Evolutionary conservation across 192 early-diverging fungal species (phyloP), one percentile per base, ranked within the genome.

Genomic region (Backusella australiensis): DNA sequence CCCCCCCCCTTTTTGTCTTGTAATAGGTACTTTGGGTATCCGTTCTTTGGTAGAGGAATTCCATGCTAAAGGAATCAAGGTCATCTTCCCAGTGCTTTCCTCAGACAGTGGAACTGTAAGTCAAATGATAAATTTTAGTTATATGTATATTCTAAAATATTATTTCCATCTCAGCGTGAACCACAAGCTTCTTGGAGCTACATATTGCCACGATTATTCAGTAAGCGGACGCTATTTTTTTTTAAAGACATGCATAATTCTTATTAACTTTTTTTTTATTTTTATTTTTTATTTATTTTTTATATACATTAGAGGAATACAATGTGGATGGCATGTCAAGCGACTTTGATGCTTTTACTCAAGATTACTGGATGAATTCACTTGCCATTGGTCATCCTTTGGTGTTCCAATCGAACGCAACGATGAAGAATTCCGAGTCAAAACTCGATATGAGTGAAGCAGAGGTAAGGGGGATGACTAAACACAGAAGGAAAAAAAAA

Each of bases 371-470:
- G 68, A 36, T 70, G 67, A 76, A 69, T 9, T 69, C 75, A 53
- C 67, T 76, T 69, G 75, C 75, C 8, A 76, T 76, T 70, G 75
- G 75, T 29, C 68, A 76, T 17, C 75, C 75, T 49, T 39, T 76
- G 23, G 75, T 76, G 11, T 66, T 69, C 8, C 67, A 76, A 17
- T 69, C 75, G 8, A 35, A 39, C 7, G 68, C 75, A 26, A 38
- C 56, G 4, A 21, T 23, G 7, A 63, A 63, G 26, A 63, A 63
- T 29, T 26, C 56, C 3, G 23, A 63, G 3, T 63, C 56, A 11
- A 63, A 63, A 29, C 56, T 63, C 29, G 56, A 63, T 63, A 29
- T 63, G 56, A 63, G 56, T 63, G 56, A 63, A 63, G 56, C 56
- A 63, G 56, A 63, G 23, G 56, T 63, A 56, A 63, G 56, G 23